Base-by-base conservation (phyloP, 108 stramenopile genomes). In the Skeletonema costatum region DNA sequence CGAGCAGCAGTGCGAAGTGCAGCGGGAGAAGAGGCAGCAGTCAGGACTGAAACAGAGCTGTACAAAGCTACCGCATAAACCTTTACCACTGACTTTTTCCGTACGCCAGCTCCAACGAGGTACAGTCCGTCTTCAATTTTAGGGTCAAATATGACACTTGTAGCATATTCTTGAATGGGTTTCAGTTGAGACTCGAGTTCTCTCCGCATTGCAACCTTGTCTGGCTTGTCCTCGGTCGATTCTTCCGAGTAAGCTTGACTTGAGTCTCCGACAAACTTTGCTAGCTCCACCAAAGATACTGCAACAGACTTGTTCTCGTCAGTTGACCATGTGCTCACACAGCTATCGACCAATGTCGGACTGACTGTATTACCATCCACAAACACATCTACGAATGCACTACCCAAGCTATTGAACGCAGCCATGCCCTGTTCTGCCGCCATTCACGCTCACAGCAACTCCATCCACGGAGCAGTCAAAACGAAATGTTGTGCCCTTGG, bases 31-130 rank as follows among this genome's bases (percentile, higher is more conserved):
- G 88, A 85, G 41, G 90, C 56, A 9, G 62, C n/a, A 61, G 3
- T 77, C 19, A 86, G 84, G 6, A 78, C 70, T 16, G 85, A 82
- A 29, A 76, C 58, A 29, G 77, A 70, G 5, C 85, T 74, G 66
- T 94, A 94, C 88, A 92, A 85, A 5, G 89, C 93, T 12, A 94
- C 90, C 36, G 87, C 84, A 64, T 94, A 94, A 21, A 94, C 85
- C 75, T 92, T 92, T 64, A 92, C 90, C 29, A 89, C 89, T 21
- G 89, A 89, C 74, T 93, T 93, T 66, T 85, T 86, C 12, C 92
- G 72, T 5, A 91, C 92, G 19, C 92, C 92, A 6, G 90, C 92
- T 13, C 92, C 92, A 4, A 44, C 8, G 3, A 44, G 32, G 13
- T 30, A 35, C 14, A 60, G 11, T 9, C 38, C 38, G 6, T 39